phyloP scores from a whole-genome alignment of 768 basidiomycete genomes.

The Mycena venus region DNA sequence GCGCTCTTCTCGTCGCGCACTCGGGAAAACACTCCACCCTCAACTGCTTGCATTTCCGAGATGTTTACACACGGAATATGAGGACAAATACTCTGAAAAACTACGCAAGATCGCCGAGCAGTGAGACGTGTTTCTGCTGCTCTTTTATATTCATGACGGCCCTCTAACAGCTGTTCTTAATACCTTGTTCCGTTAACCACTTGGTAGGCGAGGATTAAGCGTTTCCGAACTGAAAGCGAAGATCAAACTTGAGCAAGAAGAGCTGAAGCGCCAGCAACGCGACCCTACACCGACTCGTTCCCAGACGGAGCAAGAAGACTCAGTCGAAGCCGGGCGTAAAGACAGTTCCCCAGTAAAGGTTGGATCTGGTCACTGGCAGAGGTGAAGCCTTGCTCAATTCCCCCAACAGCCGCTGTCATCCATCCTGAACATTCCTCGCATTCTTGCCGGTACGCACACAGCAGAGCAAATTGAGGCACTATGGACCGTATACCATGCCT shows the following conservation, averaged over 20 bases:
- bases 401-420: constrained; percentile 78
- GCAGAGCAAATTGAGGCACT: constrained; percentile 81
- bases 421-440: constrained; percentile 82
- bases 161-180: constrained; percentile 37
- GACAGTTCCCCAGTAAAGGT: constrained; percentile 81
- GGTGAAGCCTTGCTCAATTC: neutral
- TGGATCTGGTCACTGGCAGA: constrained; percentile 32
- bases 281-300: constrained; percentile 33
- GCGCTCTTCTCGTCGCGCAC: neutral
- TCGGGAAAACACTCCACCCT: neutral
- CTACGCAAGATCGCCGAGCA: constrained; percentile 72
- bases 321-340: constrained; percentile 52
- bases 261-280: constrained; percentile 38
- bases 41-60: neutral
- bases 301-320: constrained; percentile 10
- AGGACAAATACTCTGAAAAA: constrained; percentile 76
- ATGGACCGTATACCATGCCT: constrained; percentile 92
- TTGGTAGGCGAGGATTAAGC: constrained; percentile 58
- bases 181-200: constrained; percentile 17
- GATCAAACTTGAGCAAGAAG: constrained; percentile 48
- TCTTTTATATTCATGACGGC: constrained; percentile 32
- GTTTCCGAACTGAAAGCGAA: constrained; percentile 53
- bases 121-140: constrained; percentile 55
- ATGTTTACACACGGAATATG: constrained; percentile 24
- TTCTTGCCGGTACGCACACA: constrained; percentile 78